These are phyloP conservation scores for Tetracentron sinense DNA, from an alignment of 164 flowering plant species.

Conservation along the genomic window DNA sequence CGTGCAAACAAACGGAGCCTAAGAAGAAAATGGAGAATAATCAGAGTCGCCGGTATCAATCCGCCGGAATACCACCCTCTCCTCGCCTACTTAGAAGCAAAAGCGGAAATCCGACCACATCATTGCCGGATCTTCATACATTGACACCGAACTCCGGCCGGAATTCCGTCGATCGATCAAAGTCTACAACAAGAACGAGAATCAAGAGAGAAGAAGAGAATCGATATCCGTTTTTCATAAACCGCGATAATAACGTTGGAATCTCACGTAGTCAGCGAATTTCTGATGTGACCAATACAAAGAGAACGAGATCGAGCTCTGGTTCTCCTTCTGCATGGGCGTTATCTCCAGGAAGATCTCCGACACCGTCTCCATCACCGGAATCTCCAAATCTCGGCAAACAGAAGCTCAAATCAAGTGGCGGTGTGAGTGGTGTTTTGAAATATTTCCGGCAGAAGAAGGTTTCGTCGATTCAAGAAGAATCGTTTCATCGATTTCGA, in stretches of 20 bases:
- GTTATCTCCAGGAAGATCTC: constrained; percentile 56
- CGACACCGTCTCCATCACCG: constrained; percentile 7
- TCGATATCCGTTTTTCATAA: background rate
- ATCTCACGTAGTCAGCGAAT: constrained; percentile 6
- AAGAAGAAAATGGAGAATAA: background rate
- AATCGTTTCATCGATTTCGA: constrained; percentile 41
- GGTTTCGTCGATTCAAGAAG: constrained; percentile 28
- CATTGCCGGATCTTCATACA: constrained; percentile 8
- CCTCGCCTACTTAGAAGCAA: constrained; percentile 31
- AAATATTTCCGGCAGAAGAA: constrained; percentile 55
- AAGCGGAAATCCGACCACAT: constrained; percentile 20
- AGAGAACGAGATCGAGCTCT: constrained; percentile 19
- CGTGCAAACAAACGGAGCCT: too few relatives aligned
- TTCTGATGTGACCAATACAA: background rate
- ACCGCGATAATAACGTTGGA: constrained; percentile 6
- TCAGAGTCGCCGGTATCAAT: constrained; percentile 5
- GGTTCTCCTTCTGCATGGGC: constrained; percentile 78
- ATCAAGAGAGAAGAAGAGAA: constrained; percentile 10
- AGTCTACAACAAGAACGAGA: constrained; percentile 29
- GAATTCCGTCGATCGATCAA: constrained; percentile 21
- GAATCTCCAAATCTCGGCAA: constrained; percentile 1
- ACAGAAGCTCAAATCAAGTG: constrained; percentile 14
- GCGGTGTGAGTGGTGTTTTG: constrained; percentile 41
- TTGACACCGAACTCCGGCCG: constrained; percentile 8
- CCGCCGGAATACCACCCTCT: constrained; percentile 12